These are phyloP conservation scores for Chenopodium berlandieri DNA, from an alignment of 148 eudicot species.

Conservation along the genomic window DNA sequence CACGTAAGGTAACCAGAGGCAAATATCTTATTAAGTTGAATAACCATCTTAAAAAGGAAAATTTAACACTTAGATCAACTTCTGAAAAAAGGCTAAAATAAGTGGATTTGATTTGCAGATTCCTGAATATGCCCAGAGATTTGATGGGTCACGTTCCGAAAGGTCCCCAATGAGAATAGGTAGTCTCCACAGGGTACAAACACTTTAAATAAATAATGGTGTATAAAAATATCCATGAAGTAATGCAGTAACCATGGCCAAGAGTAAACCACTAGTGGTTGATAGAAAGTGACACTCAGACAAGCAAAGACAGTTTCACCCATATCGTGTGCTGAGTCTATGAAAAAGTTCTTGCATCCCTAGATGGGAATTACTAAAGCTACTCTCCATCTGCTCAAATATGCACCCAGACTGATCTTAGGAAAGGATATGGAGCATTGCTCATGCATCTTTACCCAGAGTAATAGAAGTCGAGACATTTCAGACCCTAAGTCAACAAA, in stretches of 20 bases:
- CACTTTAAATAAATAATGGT: neutral
- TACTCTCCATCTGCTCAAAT: neutral
- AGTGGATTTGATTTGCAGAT: neutral
- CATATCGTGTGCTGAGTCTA: neutral
- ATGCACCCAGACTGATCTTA: neutral
- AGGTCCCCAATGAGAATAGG: neutral
- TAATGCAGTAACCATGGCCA: neutral
- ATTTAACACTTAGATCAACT: neutral
- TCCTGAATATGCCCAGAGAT: neutral
- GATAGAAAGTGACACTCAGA: neutral
- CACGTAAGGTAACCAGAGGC: neutral
- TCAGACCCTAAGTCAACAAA: too few species aligned
- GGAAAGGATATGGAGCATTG: neutral
- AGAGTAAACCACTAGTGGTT: neutral
- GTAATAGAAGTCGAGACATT: too few species aligned
- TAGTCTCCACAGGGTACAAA: too few species aligned
- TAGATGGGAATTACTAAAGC: neutral
- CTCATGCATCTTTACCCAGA: too few species aligned
- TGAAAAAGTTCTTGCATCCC: neutral
- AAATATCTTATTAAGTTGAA: neutral
- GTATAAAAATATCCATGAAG: neutral
- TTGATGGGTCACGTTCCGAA: neutral
- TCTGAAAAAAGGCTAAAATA: neutral
- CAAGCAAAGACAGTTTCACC: neutral
- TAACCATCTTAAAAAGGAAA: neutral